A percentile compares a stretch with the other conserved stretches of the same genome.
phyloP scores from a whole-genome alignment of 495 filamentous ascomycete genomes.

The Neurospora sp. region DNA sequence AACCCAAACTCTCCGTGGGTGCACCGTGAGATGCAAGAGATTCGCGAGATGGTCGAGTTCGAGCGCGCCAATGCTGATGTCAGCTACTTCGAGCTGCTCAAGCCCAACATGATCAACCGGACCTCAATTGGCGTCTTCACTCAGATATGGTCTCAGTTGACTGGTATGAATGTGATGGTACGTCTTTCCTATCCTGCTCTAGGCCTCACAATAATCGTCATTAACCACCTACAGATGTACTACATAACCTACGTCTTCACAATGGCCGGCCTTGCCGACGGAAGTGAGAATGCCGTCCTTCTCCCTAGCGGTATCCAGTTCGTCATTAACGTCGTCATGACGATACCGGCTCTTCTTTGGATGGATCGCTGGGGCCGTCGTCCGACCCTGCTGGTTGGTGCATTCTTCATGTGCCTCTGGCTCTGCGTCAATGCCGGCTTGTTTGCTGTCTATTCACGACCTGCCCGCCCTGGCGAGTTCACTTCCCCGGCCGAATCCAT shows the following conservation, averaged over 20 bases:
- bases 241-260: constrained; percentile 58
- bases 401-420: constrained; percentile 57
- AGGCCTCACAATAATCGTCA: constrained; percentile 6
- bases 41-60: constrained; percentile 59
- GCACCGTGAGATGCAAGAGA: constrained; percentile 55
- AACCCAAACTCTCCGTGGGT: constrained; percentile 54
- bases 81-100: constrained; percentile 60
- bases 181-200: constrained; percentile 25
- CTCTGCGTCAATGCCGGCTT: constrained; percentile 62
- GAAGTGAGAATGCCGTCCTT: constrained; percentile 33
- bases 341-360: constrained; percentile 43
- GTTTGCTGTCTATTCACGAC: constrained; percentile 40
- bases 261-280: constrained; percentile 54
- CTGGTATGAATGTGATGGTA: constrained; percentile 85
- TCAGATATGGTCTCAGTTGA: constrained; percentile 78
- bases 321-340: constrained; percentile 55
- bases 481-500: constrained; percentile 32
- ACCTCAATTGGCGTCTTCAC: constrained; percentile 67
- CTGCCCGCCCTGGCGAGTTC: constrained; percentile 28
- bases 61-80: constrained; percentile 53
- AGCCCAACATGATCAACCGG: constrained; percentile 62
- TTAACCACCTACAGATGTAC: constrained; percentile 26
- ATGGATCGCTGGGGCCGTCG: constrained; percentile 55
- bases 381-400: constrained; percentile 52
- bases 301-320: constrained; percentile 66